Conservation (phyloP, 164 flowering plant species). For the Paratinospora sagittata region DNA sequence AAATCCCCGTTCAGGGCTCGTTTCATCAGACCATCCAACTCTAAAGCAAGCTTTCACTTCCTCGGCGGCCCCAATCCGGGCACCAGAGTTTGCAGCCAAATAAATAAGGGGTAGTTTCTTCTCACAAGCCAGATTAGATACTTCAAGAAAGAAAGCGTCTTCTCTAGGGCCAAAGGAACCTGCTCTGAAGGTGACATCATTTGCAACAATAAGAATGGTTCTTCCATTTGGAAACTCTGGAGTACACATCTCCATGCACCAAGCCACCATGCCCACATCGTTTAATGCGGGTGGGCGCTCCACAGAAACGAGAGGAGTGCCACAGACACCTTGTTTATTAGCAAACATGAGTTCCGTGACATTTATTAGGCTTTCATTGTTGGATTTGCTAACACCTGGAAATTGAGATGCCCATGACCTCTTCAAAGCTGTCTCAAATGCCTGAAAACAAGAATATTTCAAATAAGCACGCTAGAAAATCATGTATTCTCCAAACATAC, state of each 20-base stretch:
- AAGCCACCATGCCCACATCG: slow-evolving; percentile 98
- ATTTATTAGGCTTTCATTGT: slow-evolving; percentile 46
- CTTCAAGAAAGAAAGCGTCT: slow-evolving; percentile 94
- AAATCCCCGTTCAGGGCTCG: slow-evolving; percentile 83
- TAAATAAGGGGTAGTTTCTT: slow-evolving; percentile 86
- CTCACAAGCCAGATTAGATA: slow-evolving; percentile 78
- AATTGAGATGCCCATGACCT: slow-evolving; percentile 54
- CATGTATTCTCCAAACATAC: not conserved
- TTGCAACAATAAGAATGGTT: slow-evolving; percentile 61
- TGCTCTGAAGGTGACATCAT: slow-evolving; percentile 94
- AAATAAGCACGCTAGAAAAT: not conserved
- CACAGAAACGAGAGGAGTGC: slow-evolving; percentile 60
- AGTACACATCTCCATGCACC: slow-evolving; percentile 86
- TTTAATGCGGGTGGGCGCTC: slow-evolving; percentile 73
- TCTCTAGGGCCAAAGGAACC: slow-evolving; percentile 99
- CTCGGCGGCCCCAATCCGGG: slow-evolving; percentile 97
- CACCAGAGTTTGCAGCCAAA: slow-evolving; percentile 98
- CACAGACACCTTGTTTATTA: slow-evolving; percentile 68
- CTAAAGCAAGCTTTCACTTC: slow-evolving; percentile 87
- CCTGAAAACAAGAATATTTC: slow-evolving; percentile 45
- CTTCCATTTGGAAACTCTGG: slow-evolving; percentile 96
- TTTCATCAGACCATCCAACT: slow-evolving; percentile 96
- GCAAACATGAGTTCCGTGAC: slow-evolving; percentile 72
- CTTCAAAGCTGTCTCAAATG: slow-evolving; percentile 76
- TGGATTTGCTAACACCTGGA: slow-evolving; percentile 33